Conservation (phyloP, 371 early-diverging fungal genomes). For the Fennellomyces sp. region DNA sequence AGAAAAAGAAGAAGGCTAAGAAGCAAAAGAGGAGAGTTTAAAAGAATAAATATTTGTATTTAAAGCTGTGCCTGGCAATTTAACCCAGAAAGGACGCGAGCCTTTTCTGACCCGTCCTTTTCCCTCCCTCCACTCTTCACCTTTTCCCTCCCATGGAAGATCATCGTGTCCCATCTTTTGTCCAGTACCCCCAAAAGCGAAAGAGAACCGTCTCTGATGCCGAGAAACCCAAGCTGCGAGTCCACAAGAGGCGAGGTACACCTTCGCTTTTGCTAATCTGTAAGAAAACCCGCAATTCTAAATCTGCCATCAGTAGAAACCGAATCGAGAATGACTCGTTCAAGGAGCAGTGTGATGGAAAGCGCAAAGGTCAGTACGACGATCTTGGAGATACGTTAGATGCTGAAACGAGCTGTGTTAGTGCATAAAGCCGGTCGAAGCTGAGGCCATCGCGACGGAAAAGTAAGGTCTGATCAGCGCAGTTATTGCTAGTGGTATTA, state of each 20-base stretch:
- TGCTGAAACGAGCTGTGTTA: too few relatives aligned
- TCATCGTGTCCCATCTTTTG: constrained; percentile 3
- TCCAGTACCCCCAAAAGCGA: constrained; percentile 1
- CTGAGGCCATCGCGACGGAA: too few relatives aligned
- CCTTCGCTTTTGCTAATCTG: neutral
- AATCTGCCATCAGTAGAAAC: too few relatives aligned
- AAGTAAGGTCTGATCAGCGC: too few relatives aligned
- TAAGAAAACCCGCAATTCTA: too few relatives aligned
- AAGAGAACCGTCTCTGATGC: neutral
- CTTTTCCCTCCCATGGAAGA: neutral
- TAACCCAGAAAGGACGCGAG: neutral
- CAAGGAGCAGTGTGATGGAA: too few relatives aligned
- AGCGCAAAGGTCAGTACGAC: too few relatives aligned
- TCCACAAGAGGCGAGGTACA: neutral
- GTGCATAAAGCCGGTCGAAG: too few relatives aligned
- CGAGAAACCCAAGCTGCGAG: neutral
- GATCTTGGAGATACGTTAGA: too few relatives aligned
- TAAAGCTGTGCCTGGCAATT: too few relatives aligned
- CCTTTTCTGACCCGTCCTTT: neutral
- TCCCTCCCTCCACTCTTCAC: neutral
- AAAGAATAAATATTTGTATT: neutral
- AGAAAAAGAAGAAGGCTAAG: neutral
- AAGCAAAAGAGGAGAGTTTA: neutral
- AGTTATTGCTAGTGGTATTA: too few relatives aligned
- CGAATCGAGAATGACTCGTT: too few relatives aligned